These are phyloP conservation scores for Basidiobolus heterosporus DNA, from an alignment of 371 early-diverging fungal species.

Conservation along the genomic window DNA sequence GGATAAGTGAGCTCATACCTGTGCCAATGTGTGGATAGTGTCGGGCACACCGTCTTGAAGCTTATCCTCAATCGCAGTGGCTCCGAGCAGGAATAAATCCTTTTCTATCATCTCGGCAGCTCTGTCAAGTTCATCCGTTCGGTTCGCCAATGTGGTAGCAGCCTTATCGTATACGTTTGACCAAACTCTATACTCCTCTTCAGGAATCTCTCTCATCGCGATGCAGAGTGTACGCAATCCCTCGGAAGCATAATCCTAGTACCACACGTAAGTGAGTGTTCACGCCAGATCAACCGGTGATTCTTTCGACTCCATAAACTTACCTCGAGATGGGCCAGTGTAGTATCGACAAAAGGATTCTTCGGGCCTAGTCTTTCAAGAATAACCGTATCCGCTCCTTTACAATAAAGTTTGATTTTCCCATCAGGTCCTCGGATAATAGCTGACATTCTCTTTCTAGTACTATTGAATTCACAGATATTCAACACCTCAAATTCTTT, in stretches of 20 bases:
- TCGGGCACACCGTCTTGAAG: slow-evolving; percentile 96
- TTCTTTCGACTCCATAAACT: slow-evolving; percentile 6
- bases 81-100: slow-evolving; percentile 79
- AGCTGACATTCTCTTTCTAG: slow-evolving; percentile 93
- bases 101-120: slow-evolving; percentile 91
- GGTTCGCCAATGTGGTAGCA: slow-evolving; percentile 72
- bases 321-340: slow-evolving; percentile 54
- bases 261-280: not conserved
- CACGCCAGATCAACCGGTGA: too few relatives aligned
- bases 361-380: slow-evolving; percentile 62
- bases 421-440: slow-evolving; percentile 83
- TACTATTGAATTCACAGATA: slow-evolving; percentile 92
- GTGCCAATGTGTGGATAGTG: slow-evolving; percentile 86
- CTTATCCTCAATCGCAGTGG: slow-evolving; percentile 97
- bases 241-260: slow-evolving; percentile 66
- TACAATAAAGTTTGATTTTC: slow-evolving; percentile 81
- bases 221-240: slow-evolving; percentile 89
- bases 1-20: slow-evolving; percentile 7
- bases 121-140: slow-evolving; percentile 70
- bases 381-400: slow-evolving; percentile 98
- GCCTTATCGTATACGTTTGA: slow-evolving; percentile 68
- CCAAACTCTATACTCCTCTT: slow-evolving; percentile 79
- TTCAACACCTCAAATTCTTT: slow-evolving; percentile 75
- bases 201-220: slow-evolving; percentile 78
- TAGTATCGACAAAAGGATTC: slow-evolving; percentile 62